Conservation (phyloP, 2,329 filamentous ascomycete genomes). For the Aspergillus ibericus region DNA sequence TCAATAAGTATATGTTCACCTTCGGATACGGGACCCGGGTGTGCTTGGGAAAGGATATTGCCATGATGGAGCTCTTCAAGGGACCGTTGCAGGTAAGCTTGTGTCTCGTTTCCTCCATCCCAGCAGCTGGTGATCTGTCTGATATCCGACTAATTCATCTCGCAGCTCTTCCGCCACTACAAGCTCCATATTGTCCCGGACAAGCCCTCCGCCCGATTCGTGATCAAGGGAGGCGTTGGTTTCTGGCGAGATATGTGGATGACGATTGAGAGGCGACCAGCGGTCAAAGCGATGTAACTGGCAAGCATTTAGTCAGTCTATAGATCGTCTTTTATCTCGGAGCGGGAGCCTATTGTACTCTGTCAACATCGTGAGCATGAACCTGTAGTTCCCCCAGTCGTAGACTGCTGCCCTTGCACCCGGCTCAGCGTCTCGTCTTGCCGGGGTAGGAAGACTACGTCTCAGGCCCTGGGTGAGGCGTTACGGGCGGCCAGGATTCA, state of each 20-base stretch:
- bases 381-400: too few species aligned
- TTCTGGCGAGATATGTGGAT: slow-evolving; percentile 36
- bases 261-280: slow-evolving; percentile 28
- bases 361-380: too few species aligned
- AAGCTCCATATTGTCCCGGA: slow-evolving; percentile 22
- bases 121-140: too few species aligned
- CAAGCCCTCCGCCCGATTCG: slow-evolving; percentile 30
- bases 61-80: slow-evolving; percentile 56
- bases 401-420: too few species aligned
- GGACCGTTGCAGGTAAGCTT: slow-evolving; percentile 32
- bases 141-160: background rate
- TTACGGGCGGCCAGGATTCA: too few species aligned
- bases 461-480: too few species aligned
- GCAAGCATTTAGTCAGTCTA: background rate
- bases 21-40: slow-evolving; percentile 53
- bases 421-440: too few species aligned
- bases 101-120: background rate
- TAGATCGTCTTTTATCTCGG: background rate
- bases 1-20: slow-evolving; percentile 50
- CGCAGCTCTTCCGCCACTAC: slow-evolving; percentile 34
- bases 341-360: too few species aligned
- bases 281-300: slow-evolving; percentile 13
- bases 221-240: slow-evolving; percentile 36
- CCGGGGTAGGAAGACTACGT: too few species aligned
- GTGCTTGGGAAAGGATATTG: slow-evolving; percentile 53